phyloP scores from a whole-genome alignment of 345 rosid genomes.

The Gossypium turneri region DNA sequence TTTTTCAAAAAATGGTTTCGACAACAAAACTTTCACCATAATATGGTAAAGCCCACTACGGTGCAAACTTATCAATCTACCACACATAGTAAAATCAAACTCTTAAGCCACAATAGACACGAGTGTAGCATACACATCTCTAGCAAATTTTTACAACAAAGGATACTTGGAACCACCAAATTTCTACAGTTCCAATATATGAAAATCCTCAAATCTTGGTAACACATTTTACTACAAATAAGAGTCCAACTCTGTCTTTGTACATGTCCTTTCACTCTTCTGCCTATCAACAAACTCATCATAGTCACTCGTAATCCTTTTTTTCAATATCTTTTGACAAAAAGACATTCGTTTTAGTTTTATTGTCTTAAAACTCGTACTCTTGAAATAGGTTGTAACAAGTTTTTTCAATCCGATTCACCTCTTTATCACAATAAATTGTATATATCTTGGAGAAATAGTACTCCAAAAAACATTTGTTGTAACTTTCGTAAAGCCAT shows the following conservation, averaged over 20 bases:
- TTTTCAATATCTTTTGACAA: background rate
- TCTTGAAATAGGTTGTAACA: background rate
- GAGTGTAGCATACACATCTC: background rate
- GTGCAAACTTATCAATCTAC: background rate
- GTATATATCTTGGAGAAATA: background rate
- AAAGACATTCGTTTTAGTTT: background rate
- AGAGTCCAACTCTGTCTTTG: background rate
- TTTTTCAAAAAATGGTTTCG: no score
- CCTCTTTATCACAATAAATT: background rate
- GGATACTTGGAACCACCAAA: background rate
- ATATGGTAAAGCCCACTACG: background rate
- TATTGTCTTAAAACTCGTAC: background rate
- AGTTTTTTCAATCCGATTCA: background rate
- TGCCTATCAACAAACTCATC: background rate
- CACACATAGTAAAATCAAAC: background rate
- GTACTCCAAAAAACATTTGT: background rate
- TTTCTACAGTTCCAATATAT: background rate
- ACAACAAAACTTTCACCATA: background rate
- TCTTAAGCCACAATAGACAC: background rate
- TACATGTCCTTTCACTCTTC: no score
- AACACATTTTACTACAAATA: background rate
- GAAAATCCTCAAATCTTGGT: background rate
- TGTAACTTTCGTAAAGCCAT: background rate
- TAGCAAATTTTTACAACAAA: background rate
- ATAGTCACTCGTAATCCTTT: background rate